Evolutionary conservation across 2,329 filamentous ascomycete species (phyloP).

Genomic region (Geosmithia flava): DNA sequence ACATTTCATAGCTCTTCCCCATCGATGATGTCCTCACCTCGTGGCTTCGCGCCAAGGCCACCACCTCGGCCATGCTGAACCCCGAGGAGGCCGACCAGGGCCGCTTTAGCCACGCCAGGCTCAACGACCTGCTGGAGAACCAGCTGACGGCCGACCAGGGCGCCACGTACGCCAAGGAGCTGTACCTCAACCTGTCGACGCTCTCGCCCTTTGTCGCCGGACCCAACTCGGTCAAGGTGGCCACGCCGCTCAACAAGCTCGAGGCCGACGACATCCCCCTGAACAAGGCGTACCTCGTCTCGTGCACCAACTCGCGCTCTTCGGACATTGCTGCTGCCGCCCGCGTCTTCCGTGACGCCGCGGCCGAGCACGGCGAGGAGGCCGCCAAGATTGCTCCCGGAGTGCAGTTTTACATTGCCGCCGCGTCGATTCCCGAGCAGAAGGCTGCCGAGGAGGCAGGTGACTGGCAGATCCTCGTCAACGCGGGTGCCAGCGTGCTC

Average conservation of each 20-base stretch:
- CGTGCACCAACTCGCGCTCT: slow-evolving; percentile 76
- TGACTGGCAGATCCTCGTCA: slow-evolving; percentile 73
- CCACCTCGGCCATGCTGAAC: slow-evolving; percentile 50
- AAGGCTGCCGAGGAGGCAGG: slow-evolving; percentile 63
- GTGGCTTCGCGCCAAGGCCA: slow-evolving; percentile 72
- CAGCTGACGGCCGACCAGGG: slow-evolving; percentile 59
- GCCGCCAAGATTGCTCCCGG: slow-evolving; percentile 59
- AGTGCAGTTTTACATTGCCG: slow-evolving; percentile 82
- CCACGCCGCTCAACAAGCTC: slow-evolving; percentile 64
- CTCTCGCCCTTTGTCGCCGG: slow-evolving; percentile 74
- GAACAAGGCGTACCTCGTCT: slow-evolving; percentile 69
- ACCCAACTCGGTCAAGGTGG: slow-evolving; percentile 81
- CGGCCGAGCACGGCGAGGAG: slow-evolving; percentile 46
- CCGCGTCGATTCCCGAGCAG: slow-evolving; percentile 72
- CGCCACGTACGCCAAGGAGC: slow-evolving; percentile 70
- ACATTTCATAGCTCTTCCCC: slow-evolving; percentile 45
- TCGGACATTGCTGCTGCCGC: slow-evolving; percentile 77
- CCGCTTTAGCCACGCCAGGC: slow-evolving; percentile 58
- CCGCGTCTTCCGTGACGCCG: slow-evolving; percentile 70
- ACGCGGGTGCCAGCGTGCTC: slow-evolving; percentile 63
- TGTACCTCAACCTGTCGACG: slow-evolving; percentile 72
- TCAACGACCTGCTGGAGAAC: slow-evolving; percentile 62
- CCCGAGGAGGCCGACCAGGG: slow-evolving; percentile 17
- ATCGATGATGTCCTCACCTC: slow-evolving; percentile 59
- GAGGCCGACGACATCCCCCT: slow-evolving; percentile 63